These are phyloP conservation scores for Dianthus caryophyllus DNA, from an alignment of 148 eudicot genomes.

Conservation along the genomic window DNA sequence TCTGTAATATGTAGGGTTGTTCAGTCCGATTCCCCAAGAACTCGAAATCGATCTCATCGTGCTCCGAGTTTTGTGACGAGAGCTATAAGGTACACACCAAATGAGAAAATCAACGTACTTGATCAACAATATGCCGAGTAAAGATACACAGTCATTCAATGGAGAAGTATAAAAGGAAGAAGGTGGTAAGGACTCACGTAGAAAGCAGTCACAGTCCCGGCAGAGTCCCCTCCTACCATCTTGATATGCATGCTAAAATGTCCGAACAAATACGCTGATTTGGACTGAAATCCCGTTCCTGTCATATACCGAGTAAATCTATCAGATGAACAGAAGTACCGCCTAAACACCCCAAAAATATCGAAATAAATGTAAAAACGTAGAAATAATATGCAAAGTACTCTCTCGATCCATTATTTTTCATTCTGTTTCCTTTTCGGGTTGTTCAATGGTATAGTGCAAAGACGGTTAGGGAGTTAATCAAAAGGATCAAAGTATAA, in stretches of 20 bases:
- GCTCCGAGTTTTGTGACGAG: constrained; percentile 50
- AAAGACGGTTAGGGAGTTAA: no score
- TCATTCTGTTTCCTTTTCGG: no score
- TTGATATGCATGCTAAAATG: constrained; percentile 57
- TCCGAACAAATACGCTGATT: constrained; percentile 53
- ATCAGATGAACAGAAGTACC: background rate
- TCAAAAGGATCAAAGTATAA: no score
- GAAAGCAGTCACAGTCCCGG: constrained; percentile 59
- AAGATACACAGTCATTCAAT: background rate
- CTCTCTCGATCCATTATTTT: no score
- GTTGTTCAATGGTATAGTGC: no score
- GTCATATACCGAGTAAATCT: background rate
- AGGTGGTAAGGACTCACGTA: constrained; percentile 31
- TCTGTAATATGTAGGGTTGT: constrained; percentile 56
- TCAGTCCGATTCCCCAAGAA: constrained; percentile 48
- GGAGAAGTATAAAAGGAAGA: background rate
- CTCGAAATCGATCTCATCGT: constrained; percentile 53
- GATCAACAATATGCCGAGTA: background rate
- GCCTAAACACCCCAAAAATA: background rate
- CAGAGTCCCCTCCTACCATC: constrained; percentile 51
- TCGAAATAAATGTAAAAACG: no score
- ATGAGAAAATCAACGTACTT: constrained; percentile 4
- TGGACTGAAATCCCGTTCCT: constrained; percentile 64
- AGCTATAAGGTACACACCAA: constrained; percentile 23
- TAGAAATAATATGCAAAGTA: no score